Evolutionary conservation across 106 monocot species (phyloP), one percentile per base, ranked within the genome.

Genomic region (Platanthera guangdongensis): DNA sequence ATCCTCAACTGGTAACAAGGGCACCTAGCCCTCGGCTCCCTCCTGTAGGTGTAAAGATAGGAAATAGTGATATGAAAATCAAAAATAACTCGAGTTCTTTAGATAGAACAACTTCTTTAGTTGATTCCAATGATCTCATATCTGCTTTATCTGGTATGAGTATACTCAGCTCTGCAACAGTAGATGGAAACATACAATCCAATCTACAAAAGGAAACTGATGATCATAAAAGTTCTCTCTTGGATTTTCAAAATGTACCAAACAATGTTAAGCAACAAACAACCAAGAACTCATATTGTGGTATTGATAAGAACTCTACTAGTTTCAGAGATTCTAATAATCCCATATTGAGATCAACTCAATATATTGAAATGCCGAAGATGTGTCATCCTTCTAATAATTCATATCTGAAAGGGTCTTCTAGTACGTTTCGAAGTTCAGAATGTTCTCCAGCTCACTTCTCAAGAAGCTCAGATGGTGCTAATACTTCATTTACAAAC

Each of bases 11-110:
- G 18, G 46, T 81, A 21, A 84, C 79, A 75, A 82, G 91, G 80
- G 83, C 81, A 55, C 86, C 87, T 72, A 93, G 87, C 78, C 88
- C 97, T 32, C 45, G 86, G 18, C 87, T 89, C 81, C 90, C 91
- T 48, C 93, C 91, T 77, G 81, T 94, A 18, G 93, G 94, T 50
- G 82, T 82, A 60, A 93, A 77, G 82, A 75, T 87, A 28, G 69
- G 71, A 52, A 16, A 85, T 8, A 57, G 14, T 70, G 85, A 90
- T 14, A 88, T 79, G 72, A 85, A 82, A 54, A 81, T 39, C 39
- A 39, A n/a, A 39, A 88, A 71, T 72, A 71, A 78, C 77, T 74
- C 77, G 11, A 76, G 47, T 65, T 78, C 87, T 9, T 84, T 86
- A 71, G 82, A 75, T 75, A 54, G 67, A 64, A 74, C 39, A 14